A percentile compares a stretch with the other conserved stretches of the same genome.
These are phyloP conservation scores for Cladosporium sp. DNA, from an alignment of 2,329 filamentous ascomycete species.

Conservation along the genomic window DNA sequence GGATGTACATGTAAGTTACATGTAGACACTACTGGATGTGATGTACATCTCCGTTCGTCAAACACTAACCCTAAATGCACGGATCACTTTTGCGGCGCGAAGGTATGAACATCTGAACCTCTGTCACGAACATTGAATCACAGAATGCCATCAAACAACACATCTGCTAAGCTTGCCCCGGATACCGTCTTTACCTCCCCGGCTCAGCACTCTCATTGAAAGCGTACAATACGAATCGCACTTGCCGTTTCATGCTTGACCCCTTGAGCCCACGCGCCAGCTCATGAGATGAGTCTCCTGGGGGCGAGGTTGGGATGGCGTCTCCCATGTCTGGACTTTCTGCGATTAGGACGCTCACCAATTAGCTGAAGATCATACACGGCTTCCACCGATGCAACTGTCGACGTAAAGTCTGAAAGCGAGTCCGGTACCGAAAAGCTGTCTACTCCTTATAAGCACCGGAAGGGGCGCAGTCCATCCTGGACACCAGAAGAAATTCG, in stretches of 20 bases:
- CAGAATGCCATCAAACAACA: neutral
- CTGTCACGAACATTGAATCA: neutral
- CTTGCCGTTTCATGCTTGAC: neutral
- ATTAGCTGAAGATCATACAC: neutral
- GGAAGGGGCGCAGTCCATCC: neutral
- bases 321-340: neutral
- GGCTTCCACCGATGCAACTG: neutral
- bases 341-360: neutral
- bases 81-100: neutral
- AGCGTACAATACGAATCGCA: neutral
- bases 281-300: neutral
- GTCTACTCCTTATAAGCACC: neutral
- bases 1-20: too few relatives aligned
- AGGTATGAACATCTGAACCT: neutral
- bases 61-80: neutral
- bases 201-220: neutral
- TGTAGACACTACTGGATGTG: too few relatives aligned
- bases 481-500: neutral
- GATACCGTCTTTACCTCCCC: too few relatives aligned
- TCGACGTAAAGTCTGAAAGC: neutral
- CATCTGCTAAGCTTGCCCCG: neutral
- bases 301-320: neutral
- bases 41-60: neutral
- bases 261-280: neutral
- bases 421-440: neutral